phyloP scores from a whole-genome alignment of 441 rosid species.

The Macaranga tanarius region DNA sequence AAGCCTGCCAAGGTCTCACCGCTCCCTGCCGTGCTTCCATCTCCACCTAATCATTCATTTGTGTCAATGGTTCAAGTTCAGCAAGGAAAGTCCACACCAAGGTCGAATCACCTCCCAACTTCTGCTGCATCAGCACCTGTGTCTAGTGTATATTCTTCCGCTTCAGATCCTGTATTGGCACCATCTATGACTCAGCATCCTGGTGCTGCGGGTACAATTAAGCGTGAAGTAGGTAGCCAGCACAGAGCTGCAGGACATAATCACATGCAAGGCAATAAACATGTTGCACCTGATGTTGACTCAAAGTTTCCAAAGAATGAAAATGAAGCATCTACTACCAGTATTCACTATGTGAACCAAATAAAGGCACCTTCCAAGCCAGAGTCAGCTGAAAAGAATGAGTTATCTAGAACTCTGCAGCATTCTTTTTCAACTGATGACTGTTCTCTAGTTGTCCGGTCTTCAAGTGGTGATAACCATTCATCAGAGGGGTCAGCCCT shows the following conservation, averaged over 20 bases:
- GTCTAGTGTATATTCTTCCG: slow-evolving; percentile 39
- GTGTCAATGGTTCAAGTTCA: slow-evolving; percentile 28
- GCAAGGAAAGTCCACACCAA: slow-evolving; percentile 32
- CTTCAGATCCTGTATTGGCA: slow-evolving; percentile 44
- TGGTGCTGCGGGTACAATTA: slow-evolving; percentile 34
- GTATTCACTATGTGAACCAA: slow-evolving; percentile 12
- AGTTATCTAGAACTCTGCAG: slow-evolving; percentile 31
- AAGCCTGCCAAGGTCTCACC: slow-evolving; percentile 23
- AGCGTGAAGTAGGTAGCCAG: slow-evolving; percentile 31
- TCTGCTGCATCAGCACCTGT: slow-evolving; percentile 26
- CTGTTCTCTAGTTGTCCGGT: slow-evolving; percentile 28
- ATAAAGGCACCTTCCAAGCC: slow-evolving; percentile 27
- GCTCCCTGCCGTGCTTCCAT: slow-evolving; percentile 20
- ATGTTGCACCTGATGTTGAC: slow-evolving; percentile 14
- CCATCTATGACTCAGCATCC: slow-evolving; percentile 28
- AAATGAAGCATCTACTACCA: slow-evolving; percentile 8
- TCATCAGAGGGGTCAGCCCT: slow-evolving; percentile 33
- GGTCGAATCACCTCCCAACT: slow-evolving; percentile 29
- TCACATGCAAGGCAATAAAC: slow-evolving; percentile 33
- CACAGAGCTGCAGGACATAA: slow-evolving; percentile 33
- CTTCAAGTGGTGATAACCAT: slow-evolving; percentile 29
- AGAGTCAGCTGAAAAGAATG: slow-evolving; percentile 31
- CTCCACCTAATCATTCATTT: slow-evolving; percentile 18
- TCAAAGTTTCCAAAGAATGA: slow-evolving; percentile 25
- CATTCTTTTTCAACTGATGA: slow-evolving; percentile 26